Evolutionary conservation across 2,329 filamentous ascomycete species (phyloP).

Genomic region (Xenosphaeropsis pyriputrescens): DNA sequence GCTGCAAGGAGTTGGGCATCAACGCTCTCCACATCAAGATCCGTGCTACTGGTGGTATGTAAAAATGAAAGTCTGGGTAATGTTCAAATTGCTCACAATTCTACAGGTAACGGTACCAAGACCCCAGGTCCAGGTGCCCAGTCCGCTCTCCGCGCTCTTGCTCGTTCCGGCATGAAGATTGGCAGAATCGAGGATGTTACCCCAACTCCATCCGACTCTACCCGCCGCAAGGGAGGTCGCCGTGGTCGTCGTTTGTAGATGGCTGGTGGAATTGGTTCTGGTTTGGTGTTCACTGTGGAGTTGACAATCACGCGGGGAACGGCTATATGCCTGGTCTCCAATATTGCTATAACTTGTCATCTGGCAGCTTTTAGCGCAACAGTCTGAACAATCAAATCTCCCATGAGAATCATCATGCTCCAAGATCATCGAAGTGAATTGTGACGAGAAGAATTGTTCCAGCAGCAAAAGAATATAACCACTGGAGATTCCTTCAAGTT

Average conservation of each 20-base stretch:
- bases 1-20: slow-evolving; percentile 75
- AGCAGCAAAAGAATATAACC: no score
- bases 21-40: slow-evolving; percentile 99
- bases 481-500: no score
- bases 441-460: no score
- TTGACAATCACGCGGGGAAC: slow-evolving; percentile 63
- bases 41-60: slow-evolving; percentile 85
- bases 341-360: slow-evolving; percentile 33
- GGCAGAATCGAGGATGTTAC: slow-evolving; percentile 99
- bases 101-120: slow-evolving; percentile 91
- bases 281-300: slow-evolving; percentile 36
- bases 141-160: slow-evolving; percentile 95
- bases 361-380: slow-evolving; percentile 20
- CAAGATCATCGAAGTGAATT: no score
- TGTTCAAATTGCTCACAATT: slow-evolving; percentile 3
- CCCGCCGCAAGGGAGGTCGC: slow-evolving; percentile 99
- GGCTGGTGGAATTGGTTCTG: slow-evolving; percentile 17
- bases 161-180: slow-evolving; percentile 99
- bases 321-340: slow-evolving; percentile 52
- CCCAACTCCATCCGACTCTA: slow-evolving; percentile 97
- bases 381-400: slow-evolving; percentile 10
- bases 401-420: no score
- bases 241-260: slow-evolving; percentile 99
- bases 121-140: slow-evolving; percentile 98
- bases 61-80: neutral